A percentile compares a stretch with the other conserved stretches of the same genome.
phyloP scores from a whole-genome alignment of 2,329 filamentous ascomycete genomes.

The Cytospora schulzeri region DNA sequence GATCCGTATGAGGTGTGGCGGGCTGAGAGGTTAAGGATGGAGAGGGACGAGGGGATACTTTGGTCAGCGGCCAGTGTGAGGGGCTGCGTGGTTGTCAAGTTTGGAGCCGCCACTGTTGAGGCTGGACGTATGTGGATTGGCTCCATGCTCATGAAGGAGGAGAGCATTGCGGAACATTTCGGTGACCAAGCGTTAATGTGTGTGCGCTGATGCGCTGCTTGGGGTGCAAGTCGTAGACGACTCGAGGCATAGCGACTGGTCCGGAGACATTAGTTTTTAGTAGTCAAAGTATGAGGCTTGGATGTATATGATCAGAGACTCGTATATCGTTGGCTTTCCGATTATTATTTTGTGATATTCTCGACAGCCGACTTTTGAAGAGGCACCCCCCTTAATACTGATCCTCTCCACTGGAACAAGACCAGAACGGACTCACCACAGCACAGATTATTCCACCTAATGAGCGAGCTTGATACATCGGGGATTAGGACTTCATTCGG shows the following conservation, averaged over 20 bases:
- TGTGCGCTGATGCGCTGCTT: constrained; percentile 49
- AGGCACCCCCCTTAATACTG: no score
- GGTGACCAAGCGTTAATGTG: constrained; percentile 82
- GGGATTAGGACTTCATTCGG: no score
- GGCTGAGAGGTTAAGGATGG: constrained; percentile 55
- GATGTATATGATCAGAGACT: no score
- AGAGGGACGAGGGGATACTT: constrained; percentile 63
- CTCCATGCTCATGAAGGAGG: constrained; percentile 73
- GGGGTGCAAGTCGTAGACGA: constrained; percentile 48
- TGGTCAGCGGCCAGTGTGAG: constrained; percentile 83
- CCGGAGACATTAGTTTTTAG: no score
- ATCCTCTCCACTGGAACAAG: no score
- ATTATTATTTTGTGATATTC: no score
- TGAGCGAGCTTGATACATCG: no score
- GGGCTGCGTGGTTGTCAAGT: constrained; percentile 88
- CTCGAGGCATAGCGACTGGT: constrained; percentile 64
- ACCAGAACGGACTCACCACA: no score
- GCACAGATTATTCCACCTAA: no score
- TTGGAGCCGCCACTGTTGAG: constrained; percentile 81
- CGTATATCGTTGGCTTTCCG: no score
- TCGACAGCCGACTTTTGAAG: no score
- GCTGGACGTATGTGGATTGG: constrained; percentile 79
- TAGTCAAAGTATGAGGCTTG: no score
- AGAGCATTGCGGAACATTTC: constrained; percentile 70
- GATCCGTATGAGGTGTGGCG: constrained; percentile 57